Conservation (phyloP, 1,284 basidiomycete genomes). For the Lignosus rhinocerotis region DNA sequence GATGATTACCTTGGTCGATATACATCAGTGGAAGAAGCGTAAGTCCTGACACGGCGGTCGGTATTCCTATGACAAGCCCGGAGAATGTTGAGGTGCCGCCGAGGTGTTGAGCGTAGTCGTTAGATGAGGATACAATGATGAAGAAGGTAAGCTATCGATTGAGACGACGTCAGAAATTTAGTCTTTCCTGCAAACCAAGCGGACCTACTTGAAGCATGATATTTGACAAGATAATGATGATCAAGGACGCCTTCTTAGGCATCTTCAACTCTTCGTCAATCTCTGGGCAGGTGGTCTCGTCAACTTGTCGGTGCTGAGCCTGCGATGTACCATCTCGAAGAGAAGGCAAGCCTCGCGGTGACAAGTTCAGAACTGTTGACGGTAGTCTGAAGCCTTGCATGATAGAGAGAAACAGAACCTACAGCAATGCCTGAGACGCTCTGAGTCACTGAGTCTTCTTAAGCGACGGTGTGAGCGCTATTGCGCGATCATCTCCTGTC, state of each 20-base stretch:
- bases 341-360: neutral
- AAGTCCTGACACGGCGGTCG: constrained; percentile 58
- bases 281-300: constrained; percentile 8
- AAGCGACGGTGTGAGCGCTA: too few species aligned
- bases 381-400: constrained; percentile 21
- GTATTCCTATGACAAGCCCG: constrained; percentile 69
- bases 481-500: too few species aligned
- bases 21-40: constrained; percentile 57
- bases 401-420: neutral
- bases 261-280: constrained; percentile 47
- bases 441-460: neutral
- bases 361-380: constrained; percentile 16
- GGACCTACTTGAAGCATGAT: constrained; percentile 45
- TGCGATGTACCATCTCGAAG: neutral
- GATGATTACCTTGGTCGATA: constrained; percentile 52
- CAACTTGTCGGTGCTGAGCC: constrained; percentile 8
- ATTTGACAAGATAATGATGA: constrained; percentile 46
- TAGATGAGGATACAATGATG: constrained; percentile 66
- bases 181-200: neutral
- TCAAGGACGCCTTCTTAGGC: constrained; percentile 44
- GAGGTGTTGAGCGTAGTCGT: constrained; percentile 59
- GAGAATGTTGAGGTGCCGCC: constrained; percentile 68
- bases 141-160: constrained; percentile 61
- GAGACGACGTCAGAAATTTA: neutral
- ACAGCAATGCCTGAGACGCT: neutral